phyloP scores from a whole-genome alignment of 2,329 filamentous ascomycete species.

The Pseudocercospora crystallina region DNA sequence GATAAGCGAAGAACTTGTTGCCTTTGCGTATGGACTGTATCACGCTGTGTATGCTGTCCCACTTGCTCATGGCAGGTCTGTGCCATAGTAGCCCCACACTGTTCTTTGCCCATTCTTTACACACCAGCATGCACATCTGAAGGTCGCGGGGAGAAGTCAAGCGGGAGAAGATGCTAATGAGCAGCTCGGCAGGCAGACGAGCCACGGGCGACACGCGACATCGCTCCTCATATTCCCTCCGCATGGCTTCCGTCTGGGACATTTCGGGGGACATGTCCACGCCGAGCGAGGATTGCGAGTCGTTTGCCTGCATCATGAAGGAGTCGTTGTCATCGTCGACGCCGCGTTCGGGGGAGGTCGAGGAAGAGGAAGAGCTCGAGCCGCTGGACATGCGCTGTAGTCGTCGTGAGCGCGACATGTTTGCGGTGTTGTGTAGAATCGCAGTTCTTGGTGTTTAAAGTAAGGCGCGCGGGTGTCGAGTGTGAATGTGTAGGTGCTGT shows the following conservation, averaged over 20 bases:
- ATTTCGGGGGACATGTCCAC: conserved; percentile 57
- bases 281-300: conserved; percentile 88
- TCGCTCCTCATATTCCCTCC: conserved; percentile 58
- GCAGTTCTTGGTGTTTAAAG: too few species aligned
- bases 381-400: conserved; percentile 33
- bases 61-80: conserved; percentile 84
- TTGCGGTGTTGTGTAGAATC: neutral
- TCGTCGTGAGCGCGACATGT: conserved; percentile 30
- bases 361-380: conserved; percentile 59
- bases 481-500: neutral
- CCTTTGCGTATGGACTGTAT: conserved; percentile 71
- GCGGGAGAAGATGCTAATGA: conserved; percentile 89
- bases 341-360: conserved; percentile 70
- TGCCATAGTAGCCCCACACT: conserved; percentile 94
- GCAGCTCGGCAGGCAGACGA: conserved; percentile 86
- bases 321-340: conserved; percentile 94
- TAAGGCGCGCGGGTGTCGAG: too few species aligned
- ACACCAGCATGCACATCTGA: conserved; percentile 88
- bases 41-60: conserved; percentile 76
- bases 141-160: conserved; percentile 72
- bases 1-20: conserved; percentile 83
- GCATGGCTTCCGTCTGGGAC: conserved; percentile 66
- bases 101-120: conserved; percentile 87
- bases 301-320: conserved; percentile 77
- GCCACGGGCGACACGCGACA: conserved; percentile 76